Base-by-base conservation (phyloP, 2,329 filamentous ascomycete genomes). In the Aureobasidium sp. region DNA sequence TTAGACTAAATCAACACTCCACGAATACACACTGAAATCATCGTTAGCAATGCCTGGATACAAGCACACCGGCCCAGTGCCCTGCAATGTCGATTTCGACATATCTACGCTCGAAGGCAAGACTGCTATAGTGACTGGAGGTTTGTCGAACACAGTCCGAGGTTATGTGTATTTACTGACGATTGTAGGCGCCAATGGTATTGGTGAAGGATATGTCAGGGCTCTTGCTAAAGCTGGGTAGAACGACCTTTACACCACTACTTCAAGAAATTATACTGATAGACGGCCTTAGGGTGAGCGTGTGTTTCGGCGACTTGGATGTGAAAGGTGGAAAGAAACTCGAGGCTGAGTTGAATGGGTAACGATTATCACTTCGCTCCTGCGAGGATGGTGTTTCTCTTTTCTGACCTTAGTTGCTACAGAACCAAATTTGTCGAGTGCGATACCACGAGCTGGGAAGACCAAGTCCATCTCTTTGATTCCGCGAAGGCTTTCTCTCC, bases 301-400 rank as follows among this genome's bases (percentile, higher is more conserved):
- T 75, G 7, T 74, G 72, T 7, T 71, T 75, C 56, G 72, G 68
- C 45, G 73, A 74, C 52, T 58, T 74, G 15, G 47, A 61, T 17
- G 66, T 70, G 25, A 66, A 66, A 44, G 64, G 67, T 31, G 73
- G 69, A 6, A 55, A 68, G 25, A 64, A 65, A 1, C 34, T 75
- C 2, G 68, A 68, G n/a, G 53, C 62, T 6, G 72, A 73, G 29
- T 64, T 75, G 5, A 29, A 5, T 9, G 25, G 51, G 51, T 31
- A 42, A 55, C 7, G 4, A 25, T 15, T 8, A 6, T 9, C 6
- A 14, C 3, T 3, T 36, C 22, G 2, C 17, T 9, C 6, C 37
- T 11, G 14, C 11, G 14, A 22, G 17, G 6, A 17, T n/a, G 4
- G 14, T 14, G 20, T 25, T 37, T 4, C 8, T n/a, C 9, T 9